These are phyloP conservation scores for Rhizodiscina lignyota DNA, from an alignment of 495 filamentous ascomycete genomes.

Conservation along the genomic window DNA sequence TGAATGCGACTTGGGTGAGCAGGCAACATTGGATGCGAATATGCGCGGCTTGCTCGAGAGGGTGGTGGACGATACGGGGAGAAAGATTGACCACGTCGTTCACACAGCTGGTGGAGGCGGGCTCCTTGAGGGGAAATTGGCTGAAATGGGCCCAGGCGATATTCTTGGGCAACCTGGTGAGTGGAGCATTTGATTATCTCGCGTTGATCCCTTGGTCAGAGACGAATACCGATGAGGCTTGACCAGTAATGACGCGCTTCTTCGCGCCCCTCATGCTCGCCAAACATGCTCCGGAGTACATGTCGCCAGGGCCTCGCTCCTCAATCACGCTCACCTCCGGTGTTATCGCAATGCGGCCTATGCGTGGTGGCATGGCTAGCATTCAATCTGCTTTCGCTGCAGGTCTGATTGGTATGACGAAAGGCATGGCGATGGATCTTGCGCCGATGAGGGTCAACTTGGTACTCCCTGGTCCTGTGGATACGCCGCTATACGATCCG, in stretches of 20 bases:
- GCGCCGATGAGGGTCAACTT: slow-evolving; percentile 20
- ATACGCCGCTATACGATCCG: slow-evolving; percentile 19
- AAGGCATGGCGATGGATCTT: slow-evolving; percentile 17
- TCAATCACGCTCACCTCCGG: slow-evolving; percentile 19
- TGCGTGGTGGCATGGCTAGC: slow-evolving; percentile 10
- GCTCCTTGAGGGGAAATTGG: too few relatives aligned
- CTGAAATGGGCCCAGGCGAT: too few relatives aligned
- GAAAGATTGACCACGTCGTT: slow-evolving; percentile 20
- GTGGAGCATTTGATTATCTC: too few relatives aligned
- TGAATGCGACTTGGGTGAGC: slow-evolving; percentile 13
- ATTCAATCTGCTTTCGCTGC: slow-evolving; percentile 12
- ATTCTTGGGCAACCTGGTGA: too few relatives aligned
- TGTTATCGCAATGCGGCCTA: slow-evolving; percentile 12
- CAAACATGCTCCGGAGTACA: slow-evolving; percentile 12
- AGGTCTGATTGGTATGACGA: slow-evolving; percentile 14
- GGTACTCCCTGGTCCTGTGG: slow-evolving; percentile 17
- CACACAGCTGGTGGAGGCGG: slow-evolving; percentile 22
- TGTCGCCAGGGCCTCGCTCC: slow-evolving; percentile 6
- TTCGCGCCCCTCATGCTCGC: slow-evolving; percentile 16
- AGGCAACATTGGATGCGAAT: slow-evolving; percentile 13
- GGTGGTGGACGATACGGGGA: slow-evolving; percentile 1
- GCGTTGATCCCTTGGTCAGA: too few relatives aligned
- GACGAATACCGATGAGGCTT: too few relatives aligned
- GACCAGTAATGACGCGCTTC: slow-evolving; percentile 18
- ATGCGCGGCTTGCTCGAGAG: slow-evolving; percentile 15